phyloP scores from a whole-genome alignment of 2,329 filamentous ascomycete species.

The Alternaria sp. region DNA sequence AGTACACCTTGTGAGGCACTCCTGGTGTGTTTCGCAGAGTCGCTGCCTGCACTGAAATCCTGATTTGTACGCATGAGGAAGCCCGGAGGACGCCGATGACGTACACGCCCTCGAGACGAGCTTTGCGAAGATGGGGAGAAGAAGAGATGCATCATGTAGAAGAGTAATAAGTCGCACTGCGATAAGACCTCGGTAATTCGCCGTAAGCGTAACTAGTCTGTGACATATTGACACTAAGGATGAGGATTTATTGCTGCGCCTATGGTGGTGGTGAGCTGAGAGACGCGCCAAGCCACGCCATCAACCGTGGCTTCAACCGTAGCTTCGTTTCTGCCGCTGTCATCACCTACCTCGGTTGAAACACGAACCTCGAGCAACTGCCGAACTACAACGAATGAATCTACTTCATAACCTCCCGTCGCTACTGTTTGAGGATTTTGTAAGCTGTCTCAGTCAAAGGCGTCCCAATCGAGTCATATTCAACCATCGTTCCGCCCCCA shows the following conservation, averaged over 20 bases:
- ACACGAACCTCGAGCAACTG: background rate
- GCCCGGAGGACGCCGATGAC: background rate
- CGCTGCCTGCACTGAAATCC: background rate
- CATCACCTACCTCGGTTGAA: background rate
- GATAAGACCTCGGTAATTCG: background rate
- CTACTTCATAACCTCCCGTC: background rate
- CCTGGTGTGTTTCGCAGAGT: background rate
- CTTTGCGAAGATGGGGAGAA: background rate
- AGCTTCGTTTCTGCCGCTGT: slow-evolving; percentile 1
- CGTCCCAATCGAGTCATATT: background rate
- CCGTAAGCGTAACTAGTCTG: background rate
- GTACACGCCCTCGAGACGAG: background rate
- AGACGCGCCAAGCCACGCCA: background rate
- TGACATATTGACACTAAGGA: background rate
- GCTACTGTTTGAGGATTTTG: background rate
- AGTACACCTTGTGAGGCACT: background rate
- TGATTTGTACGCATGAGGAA: background rate
- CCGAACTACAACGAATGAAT: background rate
- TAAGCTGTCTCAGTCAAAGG: background rate
- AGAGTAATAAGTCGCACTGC: background rate
- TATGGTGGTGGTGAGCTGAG: slow-evolving; percentile 2
- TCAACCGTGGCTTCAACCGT: background rate
- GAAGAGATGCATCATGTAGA: background rate
- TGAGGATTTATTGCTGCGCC: background rate
- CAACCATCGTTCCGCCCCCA: background rate